phyloP scores from a whole-genome alignment of 306 rosid species.

The Sophora flavescens region DNA sequence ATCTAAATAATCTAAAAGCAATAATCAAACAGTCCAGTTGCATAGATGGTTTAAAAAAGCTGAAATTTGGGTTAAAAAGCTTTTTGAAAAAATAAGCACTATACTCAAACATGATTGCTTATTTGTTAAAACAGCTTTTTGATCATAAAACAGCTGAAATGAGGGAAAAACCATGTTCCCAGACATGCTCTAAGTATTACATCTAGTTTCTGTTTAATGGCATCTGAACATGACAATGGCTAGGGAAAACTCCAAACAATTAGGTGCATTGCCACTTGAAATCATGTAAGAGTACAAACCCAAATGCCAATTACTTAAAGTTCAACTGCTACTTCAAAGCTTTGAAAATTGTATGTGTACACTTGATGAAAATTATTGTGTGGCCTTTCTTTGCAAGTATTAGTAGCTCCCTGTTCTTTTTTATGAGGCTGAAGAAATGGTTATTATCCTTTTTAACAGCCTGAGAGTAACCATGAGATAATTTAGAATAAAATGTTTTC shows the following conservation, averaged over 20 bases:
- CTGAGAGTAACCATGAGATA: slow-evolving; percentile 53
- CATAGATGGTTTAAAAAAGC: no score
- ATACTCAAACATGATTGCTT: no score
- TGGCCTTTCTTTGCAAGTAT: slow-evolving; percentile 98
- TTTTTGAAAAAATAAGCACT: no score
- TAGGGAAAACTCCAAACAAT: slow-evolving; percentile 11
- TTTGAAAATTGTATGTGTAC: neutral
- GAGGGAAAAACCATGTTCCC: no score
- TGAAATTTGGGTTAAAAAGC: no score
- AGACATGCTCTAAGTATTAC: no score
- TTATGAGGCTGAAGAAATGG: slow-evolving; percentile 83
- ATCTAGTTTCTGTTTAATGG: slow-evolving; percentile 9
- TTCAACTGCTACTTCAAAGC: slow-evolving; percentile 22
- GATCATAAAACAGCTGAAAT: no score
- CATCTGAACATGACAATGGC: neutral
- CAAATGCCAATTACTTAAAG: neutral
- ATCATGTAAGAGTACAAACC: no score
- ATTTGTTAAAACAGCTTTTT: no score
- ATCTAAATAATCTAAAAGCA: no score
- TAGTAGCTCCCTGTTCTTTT: slow-evolving; percentile 80
- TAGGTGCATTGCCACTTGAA: slow-evolving; percentile 14
- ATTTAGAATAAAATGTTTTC: slow-evolving; percentile 30
- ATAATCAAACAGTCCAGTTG: no score
- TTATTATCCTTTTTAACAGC: slow-evolving; percentile 87
- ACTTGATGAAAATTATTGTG: slow-evolving; percentile 49